Conservation (phyloP, 768 basidiomycete species). For the Serpula lacrymans region DNA sequence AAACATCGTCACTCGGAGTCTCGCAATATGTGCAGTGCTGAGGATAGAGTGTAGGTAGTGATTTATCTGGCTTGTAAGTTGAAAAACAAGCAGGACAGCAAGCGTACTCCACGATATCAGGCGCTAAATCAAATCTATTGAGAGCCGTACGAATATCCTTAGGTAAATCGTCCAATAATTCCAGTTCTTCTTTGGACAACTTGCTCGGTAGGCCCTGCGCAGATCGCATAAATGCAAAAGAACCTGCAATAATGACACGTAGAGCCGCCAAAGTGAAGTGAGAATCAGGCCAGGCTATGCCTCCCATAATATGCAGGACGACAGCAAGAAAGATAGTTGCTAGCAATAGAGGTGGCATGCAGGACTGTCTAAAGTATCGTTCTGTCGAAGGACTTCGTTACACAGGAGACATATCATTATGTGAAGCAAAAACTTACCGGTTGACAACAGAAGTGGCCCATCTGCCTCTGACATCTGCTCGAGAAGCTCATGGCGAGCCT, state of each 20-base stretch:
- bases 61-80: constrained; percentile 11
- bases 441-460: background rate
- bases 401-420: background rate
- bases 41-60: constrained; percentile 9
- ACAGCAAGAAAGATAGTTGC: constrained; percentile 1
- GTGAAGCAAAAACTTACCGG: background rate
- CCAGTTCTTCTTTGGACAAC: background rate
- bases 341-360: constrained; percentile 4
- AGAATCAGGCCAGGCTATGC: constrained; percentile 5
- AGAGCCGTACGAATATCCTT: constrained; percentile 15
- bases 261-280: constrained; percentile 3
- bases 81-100: constrained; percentile 26
- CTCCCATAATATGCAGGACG: constrained; percentile 5
- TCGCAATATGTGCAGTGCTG: constrained; percentile 16
- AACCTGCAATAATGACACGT: background rate
- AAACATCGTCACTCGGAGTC: constrained; percentile 11
- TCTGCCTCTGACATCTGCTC: background rate
- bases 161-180: constrained; percentile 8
- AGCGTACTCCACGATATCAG: constrained; percentile 13
- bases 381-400: background rate
- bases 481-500: background rate
- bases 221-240: background rate
- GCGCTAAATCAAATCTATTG: constrained; percentile 15
- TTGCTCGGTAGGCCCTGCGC: background rate
- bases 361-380: background rate